phyloP scores from a whole-genome alignment of 73 alveolate species.

The Paramecium caudatum region DNA sequence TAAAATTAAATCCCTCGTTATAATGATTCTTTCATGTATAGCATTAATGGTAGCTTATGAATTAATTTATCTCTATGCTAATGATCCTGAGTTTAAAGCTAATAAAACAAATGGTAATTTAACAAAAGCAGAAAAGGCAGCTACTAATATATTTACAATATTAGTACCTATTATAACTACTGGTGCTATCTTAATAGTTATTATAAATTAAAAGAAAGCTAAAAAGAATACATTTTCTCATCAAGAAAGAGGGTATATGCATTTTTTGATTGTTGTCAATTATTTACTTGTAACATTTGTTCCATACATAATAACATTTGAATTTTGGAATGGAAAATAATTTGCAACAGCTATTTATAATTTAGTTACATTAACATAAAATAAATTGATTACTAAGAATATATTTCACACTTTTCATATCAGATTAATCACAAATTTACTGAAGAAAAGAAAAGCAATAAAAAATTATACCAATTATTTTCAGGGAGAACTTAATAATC shows the following conservation, averaged over 20 bases:
- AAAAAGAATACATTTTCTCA: conserved; percentile 29
- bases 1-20: not conserved
- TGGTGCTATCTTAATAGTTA: not conserved
- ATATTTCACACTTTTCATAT: not conserved
- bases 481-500: not conserved
- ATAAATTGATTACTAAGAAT: conserved; percentile 3
- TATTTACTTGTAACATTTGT: conserved; percentile 8
- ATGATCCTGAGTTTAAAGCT: not conserved
- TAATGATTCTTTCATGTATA: not conserved
- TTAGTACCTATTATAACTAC: conserved; percentile 15
- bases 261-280: conserved; percentile 39
- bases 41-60: conserved; percentile 24
- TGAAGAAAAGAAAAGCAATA: not conserved
- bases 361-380: not conserved
- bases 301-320: conserved; percentile 33
- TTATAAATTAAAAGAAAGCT: conserved; percentile 10
- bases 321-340: conserved; percentile 18
- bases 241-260: conserved; percentile 7
- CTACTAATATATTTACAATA: conserved; percentile 6
- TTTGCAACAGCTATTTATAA: not conserved
- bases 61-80: not conserved
- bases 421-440: not conserved
- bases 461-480: not conserved
- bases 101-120: not conserved
- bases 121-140: not conserved